Evolutionary conservation across 306 rosid species (phyloP), one percentile per base, ranked within the genome.

Genomic region (Hippophae gyantsensis): DNA sequence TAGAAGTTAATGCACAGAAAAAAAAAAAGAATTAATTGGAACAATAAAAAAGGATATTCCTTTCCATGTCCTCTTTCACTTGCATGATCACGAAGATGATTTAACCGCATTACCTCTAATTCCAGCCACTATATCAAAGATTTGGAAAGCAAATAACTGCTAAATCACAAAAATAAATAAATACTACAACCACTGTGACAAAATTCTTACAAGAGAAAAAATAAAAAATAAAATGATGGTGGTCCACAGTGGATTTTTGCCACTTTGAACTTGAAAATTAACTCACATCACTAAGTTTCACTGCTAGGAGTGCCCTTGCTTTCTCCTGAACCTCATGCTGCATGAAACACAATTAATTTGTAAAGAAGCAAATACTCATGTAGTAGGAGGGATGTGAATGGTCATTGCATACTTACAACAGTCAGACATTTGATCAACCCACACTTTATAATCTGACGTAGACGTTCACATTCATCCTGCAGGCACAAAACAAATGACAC

Each of bases 391-490:
- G 55, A 68, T 72, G 56, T 49, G 63, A 32, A 63, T 0, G 52
- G 60, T 64, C 63, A 57, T 56, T 47, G 54, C 53, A 70, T 74
- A 76, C 96, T 78, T 79, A 92, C 99, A 84, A 92, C 89, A 32
- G 86, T 84, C 69, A 88, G 78, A 60, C 76, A 80, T 74, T 82
- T 84, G 71, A 78, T 78, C 56, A 92, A 84, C 61, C 99, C 97
- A 73, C 73, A 82, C 68, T 70, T 78, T 69, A 88, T 82, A 64
- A 94, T 85, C 76, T 78, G 86, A 26, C 82, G 84, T 67, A 92
- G 73, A 10, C 84, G 85, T 74, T 76, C 76, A 76, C 99, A 88
- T 74, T 92, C 99, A 67, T 86, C 95, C 99, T 92, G 82, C 45
- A 67, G 52, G 1, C 1, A 72, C 40, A 27, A 41, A 64, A 72